phyloP scores from a whole-genome alignment of 805 yeast species.

The Wickerhamiella vanderwaltii region DNA sequence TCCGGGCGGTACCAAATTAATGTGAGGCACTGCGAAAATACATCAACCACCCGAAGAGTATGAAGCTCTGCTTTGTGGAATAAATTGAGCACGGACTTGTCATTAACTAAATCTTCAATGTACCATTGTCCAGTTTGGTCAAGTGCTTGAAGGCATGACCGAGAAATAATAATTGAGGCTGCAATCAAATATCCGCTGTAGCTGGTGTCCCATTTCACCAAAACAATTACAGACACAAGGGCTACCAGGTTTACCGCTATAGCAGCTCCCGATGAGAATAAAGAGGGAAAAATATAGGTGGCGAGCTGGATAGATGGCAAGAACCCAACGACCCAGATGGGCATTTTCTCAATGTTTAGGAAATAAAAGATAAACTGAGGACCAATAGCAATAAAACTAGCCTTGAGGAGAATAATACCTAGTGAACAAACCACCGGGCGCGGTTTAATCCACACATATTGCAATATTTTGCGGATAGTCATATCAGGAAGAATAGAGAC shows the following conservation, averaged over 20 bases:
- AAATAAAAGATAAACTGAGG: constrained; percentile 20
- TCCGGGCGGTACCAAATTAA: constrained; percentile 6
- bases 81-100: not conserved
- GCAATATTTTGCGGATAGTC: constrained; percentile 15
- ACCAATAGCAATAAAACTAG: constrained; percentile 18
- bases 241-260: not conserved
- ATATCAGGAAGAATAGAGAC: constrained; percentile 5
- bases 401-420: constrained; percentile 17
- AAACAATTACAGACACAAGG: not conserved
- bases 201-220: not conserved
- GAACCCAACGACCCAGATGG: constrained; percentile 12
- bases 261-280: not conserved
- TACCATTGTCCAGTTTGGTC: constrained; percentile 3
- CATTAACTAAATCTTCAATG: constrained; percentile 8
- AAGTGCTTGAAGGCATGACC: not conserved
- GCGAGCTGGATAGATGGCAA: constrained; percentile 17
- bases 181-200: not conserved
- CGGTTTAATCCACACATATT: constrained; percentile 18
- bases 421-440: constrained; percentile 18
- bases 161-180: not conserved
- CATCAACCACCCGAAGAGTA: not conserved
- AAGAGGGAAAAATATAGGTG: constrained; percentile 1
- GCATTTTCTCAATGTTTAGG: constrained; percentile 10
- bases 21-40: constrained; percentile 3
- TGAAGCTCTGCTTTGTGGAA: constrained; percentile 5